Evolutionary conservation across 1,139 yeast species (phyloP), one percentile per base, ranked within the genome.

Genomic region (Geotrichum australiense): DNA sequence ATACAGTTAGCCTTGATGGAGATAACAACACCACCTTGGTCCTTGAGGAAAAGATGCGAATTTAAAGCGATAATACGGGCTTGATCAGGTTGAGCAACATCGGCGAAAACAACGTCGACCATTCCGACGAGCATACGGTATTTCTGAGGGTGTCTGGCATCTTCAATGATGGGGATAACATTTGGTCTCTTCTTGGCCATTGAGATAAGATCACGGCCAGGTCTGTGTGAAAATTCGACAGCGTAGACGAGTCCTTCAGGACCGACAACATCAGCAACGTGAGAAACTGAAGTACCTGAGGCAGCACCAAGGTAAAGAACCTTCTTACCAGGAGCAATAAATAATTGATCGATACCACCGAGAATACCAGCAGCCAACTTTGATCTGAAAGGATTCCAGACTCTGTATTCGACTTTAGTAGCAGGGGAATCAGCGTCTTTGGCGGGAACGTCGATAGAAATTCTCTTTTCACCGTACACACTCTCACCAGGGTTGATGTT

Each of bases 171-270:
- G 61, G 98, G 98, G 55, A 93, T 85, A 47, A 91, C 94, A 65
- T 91, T 91, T 54, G 98, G 97, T 78, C 98, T 85, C 93, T 91
- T 91, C 79, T 91, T 91, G 65, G 98, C 98, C 98, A 91, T 91
- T 62, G 94, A 86, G 63, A 93, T 89, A 70, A 91, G 78, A 70
- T 91, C 98, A 76, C 98, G 84, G 66, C 98, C 98, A 60, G 97
- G 95, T 76, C 98, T 83, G 76, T 91, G 98, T 51, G 97, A 87
- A 73, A 91, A 91, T 71, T 91, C 98, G 57, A 91, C 98, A 46
- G 98, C 98, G 66, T 91, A 93, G 47, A 91, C 98, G 61, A 86
- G 74, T 66, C 98, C 98, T 71, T 87, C 96, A 65, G 98, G 97
- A 52, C 98, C 98, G 54, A 91, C 98, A 54, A 91, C 81, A 68